Conservation (phyloP, 805 yeast genomes). For the Myxozyma udenii region DNA sequence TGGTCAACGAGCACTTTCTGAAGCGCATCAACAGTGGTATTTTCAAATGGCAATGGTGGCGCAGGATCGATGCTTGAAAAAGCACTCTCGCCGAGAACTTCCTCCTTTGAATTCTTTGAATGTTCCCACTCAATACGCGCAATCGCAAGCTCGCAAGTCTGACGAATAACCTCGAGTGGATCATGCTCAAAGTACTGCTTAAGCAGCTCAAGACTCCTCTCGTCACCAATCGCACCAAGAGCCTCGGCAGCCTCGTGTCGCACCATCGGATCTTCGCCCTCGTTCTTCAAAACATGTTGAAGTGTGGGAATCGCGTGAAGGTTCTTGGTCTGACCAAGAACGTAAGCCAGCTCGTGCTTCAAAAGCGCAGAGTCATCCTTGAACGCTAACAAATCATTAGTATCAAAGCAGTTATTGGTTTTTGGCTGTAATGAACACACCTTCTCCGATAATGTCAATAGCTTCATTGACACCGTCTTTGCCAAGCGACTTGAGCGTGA, state of each 20-base stretch:
- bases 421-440: slow-evolving; percentile 34
- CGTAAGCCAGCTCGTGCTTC: slow-evolving; percentile 97
- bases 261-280: slow-evolving; percentile 79
- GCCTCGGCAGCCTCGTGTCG: slow-evolving; percentile 99
- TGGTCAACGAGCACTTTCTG: slow-evolving; percentile 71
- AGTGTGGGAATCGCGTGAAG: slow-evolving; percentile 71
- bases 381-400: slow-evolving; percentile 41
- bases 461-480: slow-evolving; percentile 65
- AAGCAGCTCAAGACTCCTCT: slow-evolving; percentile 64
- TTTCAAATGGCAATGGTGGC: slow-evolving; percentile 80
- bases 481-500: slow-evolving; percentile 84
- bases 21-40: slow-evolving; percentile 57
- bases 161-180: slow-evolving; percentile 83
- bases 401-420: neutral
- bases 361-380: slow-evolving; percentile 78
- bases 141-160: slow-evolving; percentile 96
- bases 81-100: slow-evolving; percentile 68
- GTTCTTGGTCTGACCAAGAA: slow-evolving; percentile 91
- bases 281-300: slow-evolving; percentile 63
- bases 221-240: slow-evolving; percentile 89
- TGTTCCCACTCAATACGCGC: slow-evolving; percentile 92
- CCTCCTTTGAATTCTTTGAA: slow-evolving; percentile 61
- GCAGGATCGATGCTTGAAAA: slow-evolving; percentile 96
- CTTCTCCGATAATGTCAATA: slow-evolving; percentile 77
- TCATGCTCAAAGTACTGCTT: slow-evolving; percentile 64